Percentiles rank a stretch among this genome's conserved stretches.
Evolutionary conservation across 169 alveolate genomes (phyloP).

Genomic region (Perkinsus chesapeaki): DNA sequence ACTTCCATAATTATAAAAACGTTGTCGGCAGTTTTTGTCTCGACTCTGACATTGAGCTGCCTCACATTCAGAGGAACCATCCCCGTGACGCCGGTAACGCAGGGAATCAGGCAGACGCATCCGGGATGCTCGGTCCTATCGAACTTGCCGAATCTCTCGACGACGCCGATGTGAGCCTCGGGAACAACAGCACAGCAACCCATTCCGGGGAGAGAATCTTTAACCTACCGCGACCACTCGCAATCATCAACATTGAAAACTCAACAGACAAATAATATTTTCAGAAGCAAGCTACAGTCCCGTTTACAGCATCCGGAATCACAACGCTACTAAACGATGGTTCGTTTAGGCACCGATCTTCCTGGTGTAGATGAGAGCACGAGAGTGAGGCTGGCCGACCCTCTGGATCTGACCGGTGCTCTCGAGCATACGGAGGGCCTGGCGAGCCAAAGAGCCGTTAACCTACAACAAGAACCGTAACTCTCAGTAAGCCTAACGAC

Average conservation of each 20-base stretch:
- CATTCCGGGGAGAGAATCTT: not conserved
- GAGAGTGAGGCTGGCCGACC: slow-evolving; percentile 41
- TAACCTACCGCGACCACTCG: not conserved
- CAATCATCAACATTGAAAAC: not conserved
- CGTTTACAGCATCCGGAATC: not conserved
- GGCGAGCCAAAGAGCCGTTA: slow-evolving; percentile 40
- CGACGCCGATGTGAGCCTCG: not conserved
- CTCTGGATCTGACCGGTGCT: slow-evolving; percentile 20
- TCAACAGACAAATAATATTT: not conserved
- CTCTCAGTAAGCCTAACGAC: not conserved
- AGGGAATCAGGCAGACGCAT: not conserved
- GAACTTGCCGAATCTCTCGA: slow-evolving; percentile 8
- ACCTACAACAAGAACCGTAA: slow-evolving; percentile 9
- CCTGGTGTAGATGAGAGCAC: slow-evolving; percentile 36
- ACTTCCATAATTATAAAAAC: slow-evolving; percentile 7
- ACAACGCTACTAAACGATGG: not conserved
- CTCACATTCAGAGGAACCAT: not conserved
- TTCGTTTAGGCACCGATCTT: not conserved
- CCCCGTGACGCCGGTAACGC: not conserved
- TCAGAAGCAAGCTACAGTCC: not conserved
- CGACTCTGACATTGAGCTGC: not conserved
- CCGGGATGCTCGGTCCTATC: slow-evolving; percentile 1
- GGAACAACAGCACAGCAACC: not conserved
- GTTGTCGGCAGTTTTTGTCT: slow-evolving; percentile 13
- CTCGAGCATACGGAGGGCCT: slow-evolving; percentile 33